Evolutionary conservation across 2,329 filamentous ascomycete species (phyloP), one percentile per base, ranked within the genome.

Genomic region (Beauveria rudraprayagi): DNA sequence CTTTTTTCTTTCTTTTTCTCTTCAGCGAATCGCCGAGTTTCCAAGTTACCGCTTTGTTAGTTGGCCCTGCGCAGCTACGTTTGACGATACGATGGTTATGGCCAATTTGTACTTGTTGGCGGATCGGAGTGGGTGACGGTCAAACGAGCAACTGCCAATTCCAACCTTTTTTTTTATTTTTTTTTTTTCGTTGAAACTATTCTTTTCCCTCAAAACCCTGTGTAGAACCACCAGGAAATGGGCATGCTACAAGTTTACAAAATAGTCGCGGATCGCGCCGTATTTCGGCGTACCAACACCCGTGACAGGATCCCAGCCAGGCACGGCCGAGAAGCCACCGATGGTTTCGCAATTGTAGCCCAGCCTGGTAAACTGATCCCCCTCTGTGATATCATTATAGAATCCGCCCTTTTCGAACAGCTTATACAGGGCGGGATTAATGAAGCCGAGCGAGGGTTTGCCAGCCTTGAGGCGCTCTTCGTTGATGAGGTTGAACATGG

Each of bases 371-470:
- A 43, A 50, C 40, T 60, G 34, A 26, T 41, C 46, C 8, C 56
- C 51, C 1, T 40, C 51, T 6, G 44, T 46, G 2, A 54, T 48
- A 11, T 54, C 58, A n/a, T 54, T 47, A 5, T 40, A 54, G 19
- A 55, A 3, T 6, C 14, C 56, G 22, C 34, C 22, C 6, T 40
- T 17, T 14, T 53, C 43, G 3, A 44, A 41, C 19, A 44, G 30
- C 56, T 58, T 58, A 52, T 64, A 64, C 24, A 64, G 30, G 1
- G 52, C 58, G 9, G 61, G 61, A 41, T 63, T 63, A 10, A 63
- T 43, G 47, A 77, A 77, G 8, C 75, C 75, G 5, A 77, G 67
- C 9, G 69, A 65, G 17, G 69, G 66, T 67, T 76, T 77, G n/a
- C 75, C 75, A 14, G 61, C 55, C 5, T 52, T 47, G 10, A 63